Evolutionary conservation across 2,329 filamentous ascomycete species (phyloP).

Genomic region (Tolypocladium cylindrosporum): DNA sequence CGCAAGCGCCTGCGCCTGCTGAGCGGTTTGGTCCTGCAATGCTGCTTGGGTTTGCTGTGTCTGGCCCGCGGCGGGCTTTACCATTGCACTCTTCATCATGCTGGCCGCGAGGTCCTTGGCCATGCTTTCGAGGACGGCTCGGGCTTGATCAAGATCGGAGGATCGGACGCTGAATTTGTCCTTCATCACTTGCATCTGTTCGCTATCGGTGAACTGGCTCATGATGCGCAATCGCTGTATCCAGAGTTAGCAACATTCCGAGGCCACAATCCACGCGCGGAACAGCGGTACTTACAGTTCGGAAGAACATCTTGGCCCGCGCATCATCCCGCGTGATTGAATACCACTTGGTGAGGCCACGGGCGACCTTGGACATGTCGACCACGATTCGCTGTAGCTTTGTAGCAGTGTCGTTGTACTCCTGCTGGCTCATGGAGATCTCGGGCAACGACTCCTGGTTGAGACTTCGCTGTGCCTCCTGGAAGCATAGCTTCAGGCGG

Average conservation of each 20-base stretch:
- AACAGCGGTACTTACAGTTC: slow-evolving; percentile 32
- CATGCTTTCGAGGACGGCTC: slow-evolving; percentile 40
- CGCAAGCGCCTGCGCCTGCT: slow-evolving; percentile 18
- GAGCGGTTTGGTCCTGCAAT: slow-evolving; percentile 16
- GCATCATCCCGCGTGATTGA: slow-evolving; percentile 35
- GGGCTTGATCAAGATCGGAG: slow-evolving; percentile 39
- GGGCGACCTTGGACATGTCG: slow-evolving; percentile 35
- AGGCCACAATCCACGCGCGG: too few relatives aligned
- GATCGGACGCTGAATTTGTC: slow-evolving; percentile 40
- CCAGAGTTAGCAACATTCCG: slow-evolving; percentile 18
- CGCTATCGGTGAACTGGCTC: slow-evolving; percentile 42
- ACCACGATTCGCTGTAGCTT: slow-evolving; percentile 31
- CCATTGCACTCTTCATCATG: slow-evolving; percentile 15
- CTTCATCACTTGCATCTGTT: slow-evolving; percentile 33
- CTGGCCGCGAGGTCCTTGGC: slow-evolving; percentile 32
- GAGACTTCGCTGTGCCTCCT: slow-evolving; percentile 30
- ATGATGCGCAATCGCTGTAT: slow-evolving; percentile 40
- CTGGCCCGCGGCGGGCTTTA: slow-evolving; percentile 10
- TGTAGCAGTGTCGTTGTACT: slow-evolving; percentile 31
- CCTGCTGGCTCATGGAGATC: slow-evolving; percentile 35
- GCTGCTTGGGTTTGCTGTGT: slow-evolving; percentile 14
- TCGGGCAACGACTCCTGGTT: slow-evolving; percentile 30
- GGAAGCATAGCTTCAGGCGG: slow-evolving; percentile 23
- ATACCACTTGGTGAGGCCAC: slow-evolving; percentile 38
- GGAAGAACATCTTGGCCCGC: slow-evolving; percentile 42